Percentiles rank a stretch among this genome's conserved stretches.
phyloP scores from a whole-genome alignment of 2,329 filamentous ascomycete genomes.

The Beauveria rudraprayagi region DNA sequence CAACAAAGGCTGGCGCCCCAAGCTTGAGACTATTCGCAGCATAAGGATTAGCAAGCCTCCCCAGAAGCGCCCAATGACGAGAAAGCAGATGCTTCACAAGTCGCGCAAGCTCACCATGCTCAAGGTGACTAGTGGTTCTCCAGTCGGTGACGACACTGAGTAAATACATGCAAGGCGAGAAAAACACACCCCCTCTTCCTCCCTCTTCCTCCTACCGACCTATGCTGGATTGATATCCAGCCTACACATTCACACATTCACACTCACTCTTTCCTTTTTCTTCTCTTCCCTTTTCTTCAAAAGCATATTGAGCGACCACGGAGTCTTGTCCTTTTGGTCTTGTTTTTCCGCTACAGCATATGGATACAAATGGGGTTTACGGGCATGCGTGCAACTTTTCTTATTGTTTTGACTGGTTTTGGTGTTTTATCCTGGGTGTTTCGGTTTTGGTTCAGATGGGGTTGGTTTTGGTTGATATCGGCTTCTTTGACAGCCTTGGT shows the following conservation, averaged over 20 bases:
- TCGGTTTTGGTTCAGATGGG: background rate
- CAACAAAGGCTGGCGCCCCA: conserved; percentile 29
- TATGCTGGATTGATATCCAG: background rate
- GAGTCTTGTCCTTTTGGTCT: background rate
- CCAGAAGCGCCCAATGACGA: too few relatives aligned
- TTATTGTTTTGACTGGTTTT: background rate
- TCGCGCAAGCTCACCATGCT: conserved; percentile 19
- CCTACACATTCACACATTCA: background rate
- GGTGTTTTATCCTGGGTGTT: background rate
- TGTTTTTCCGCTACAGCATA: background rate
- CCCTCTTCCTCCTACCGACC: background rate
- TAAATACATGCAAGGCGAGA: conserved; percentile 13
- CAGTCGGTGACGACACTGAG: conserved; percentile 31
- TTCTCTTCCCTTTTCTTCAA: background rate
- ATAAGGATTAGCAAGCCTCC: conserved; percentile 17
- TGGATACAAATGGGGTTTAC: background rate
- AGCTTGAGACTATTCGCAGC: conserved; percentile 40
- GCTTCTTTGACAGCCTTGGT: background rate
- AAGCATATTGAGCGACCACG: background rate
- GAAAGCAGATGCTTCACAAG: conserved; percentile 13
- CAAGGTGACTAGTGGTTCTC: conserved; percentile 25
- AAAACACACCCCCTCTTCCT: background rate
- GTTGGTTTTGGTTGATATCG: background rate
- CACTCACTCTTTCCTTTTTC: background rate
- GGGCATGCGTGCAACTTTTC: background rate